These are phyloP conservation scores for Scedosporium apiospermum DNA, from an alignment of 2,329 filamentous ascomycete genomes.

Conservation along the genomic window DNA sequence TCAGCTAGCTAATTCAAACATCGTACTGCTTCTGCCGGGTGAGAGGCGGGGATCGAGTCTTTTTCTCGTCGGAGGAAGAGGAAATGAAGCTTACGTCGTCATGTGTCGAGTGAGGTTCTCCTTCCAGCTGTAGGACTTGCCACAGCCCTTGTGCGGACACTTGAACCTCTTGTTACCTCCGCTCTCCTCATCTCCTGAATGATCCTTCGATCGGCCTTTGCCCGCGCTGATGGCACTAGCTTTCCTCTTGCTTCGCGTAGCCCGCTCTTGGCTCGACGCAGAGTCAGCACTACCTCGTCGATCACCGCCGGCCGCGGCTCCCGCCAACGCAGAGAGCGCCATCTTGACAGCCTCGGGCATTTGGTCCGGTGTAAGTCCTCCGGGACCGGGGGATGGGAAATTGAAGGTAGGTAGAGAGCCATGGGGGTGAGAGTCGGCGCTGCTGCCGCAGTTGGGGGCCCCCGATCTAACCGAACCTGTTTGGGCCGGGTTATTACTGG, in stretches of 20 bases:
- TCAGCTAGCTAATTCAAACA: not conserved
- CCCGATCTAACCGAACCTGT: no score
- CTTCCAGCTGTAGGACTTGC: conserved; percentile 4
- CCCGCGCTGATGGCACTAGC: not conserved
- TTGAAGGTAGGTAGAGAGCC: not conserved
- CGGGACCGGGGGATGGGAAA: not conserved
- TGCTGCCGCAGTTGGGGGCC: no score
- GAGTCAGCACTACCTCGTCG: not conserved
- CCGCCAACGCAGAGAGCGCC: not conserved
- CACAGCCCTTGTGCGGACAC: not conserved
- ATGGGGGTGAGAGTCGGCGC: not conserved
- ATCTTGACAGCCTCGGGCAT: not conserved
- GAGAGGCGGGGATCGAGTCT: not conserved
- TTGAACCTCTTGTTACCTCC: conserved; percentile 2
- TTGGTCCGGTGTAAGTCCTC: not conserved
- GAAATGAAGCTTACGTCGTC: conserved; percentile 3
- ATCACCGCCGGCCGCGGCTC: not conserved
- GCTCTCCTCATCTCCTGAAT: not conserved
- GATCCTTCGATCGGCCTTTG: not conserved
- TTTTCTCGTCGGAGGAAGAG: not conserved
- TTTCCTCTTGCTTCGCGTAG: not conserved
- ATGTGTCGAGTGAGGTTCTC: conserved; percentile 6
- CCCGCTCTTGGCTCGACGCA: not conserved
- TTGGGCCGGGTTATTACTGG: not conserved
- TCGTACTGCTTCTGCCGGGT: not conserved